phyloP scores from a whole-genome alignment of 768 basidiomycete species.

The Hemileccinum impolitum region DNA sequence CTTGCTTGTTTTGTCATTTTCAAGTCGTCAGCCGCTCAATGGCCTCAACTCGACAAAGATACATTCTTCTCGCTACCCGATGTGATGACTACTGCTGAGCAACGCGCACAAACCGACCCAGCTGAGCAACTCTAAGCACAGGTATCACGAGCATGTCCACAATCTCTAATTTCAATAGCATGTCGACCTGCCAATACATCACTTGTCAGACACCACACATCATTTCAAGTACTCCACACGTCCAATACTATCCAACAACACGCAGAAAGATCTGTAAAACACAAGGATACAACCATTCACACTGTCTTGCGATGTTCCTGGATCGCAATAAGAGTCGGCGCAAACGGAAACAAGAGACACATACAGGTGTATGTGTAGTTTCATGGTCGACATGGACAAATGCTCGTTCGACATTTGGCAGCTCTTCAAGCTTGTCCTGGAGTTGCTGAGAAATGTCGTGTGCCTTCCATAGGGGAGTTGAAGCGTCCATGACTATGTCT shows the following conservation, averaged over 20 bases:
- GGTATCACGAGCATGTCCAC: neutral
- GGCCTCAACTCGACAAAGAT: constrained; percentile 1
- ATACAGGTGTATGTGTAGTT: constrained; percentile 71
- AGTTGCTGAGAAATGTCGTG: constrained; percentile 82
- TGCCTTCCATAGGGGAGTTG: constrained; percentile 85
- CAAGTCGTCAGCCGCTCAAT: constrained; percentile 24
- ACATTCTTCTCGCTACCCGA: neutral
- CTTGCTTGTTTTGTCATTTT: constrained; percentile 30
- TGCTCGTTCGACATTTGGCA: constrained; percentile 88
- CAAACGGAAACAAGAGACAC: constrained; percentile 12
- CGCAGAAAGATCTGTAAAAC: neutral
- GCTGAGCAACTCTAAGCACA: too few species aligned
- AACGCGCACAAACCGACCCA: too few species aligned
- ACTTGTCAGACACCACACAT: neutral
- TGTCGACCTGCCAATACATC: neutral
- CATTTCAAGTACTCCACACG: neutral
- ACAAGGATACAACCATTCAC: constrained; percentile 1
- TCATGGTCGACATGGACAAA: constrained; percentile 97
- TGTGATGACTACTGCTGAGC: neutral
- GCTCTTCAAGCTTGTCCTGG: constrained; percentile 84
- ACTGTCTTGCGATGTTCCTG: constrained; percentile 45
- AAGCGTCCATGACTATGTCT: constrained; percentile 89
- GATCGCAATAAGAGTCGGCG: neutral
- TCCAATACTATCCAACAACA: neutral
- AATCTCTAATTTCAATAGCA: constrained; percentile 5